Base-by-base conservation (phyloP, 1,284 basidiomycete species). In the Xerocomus nothofagi region DNA sequence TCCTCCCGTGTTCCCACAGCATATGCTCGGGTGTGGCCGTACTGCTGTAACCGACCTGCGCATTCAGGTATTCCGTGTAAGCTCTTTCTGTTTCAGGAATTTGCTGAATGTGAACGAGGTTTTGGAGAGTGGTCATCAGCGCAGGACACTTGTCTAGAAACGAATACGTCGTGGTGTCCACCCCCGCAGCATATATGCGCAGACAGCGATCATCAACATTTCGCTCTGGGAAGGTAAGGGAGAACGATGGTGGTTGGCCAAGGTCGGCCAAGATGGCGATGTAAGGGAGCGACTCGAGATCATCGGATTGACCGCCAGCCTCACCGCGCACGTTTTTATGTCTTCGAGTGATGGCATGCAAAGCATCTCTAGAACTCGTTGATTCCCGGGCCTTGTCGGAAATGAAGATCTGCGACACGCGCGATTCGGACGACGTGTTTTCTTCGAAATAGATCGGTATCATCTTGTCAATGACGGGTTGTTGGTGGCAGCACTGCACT, bases 361-460 rank as follows among this genome's bases (percentile, higher is more conserved):
- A 39, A 0, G 1, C 20, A 0, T 4, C 0, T 0, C 34, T 39
- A 1, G 57, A 58, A 12, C 7, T 2, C 5, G 4, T 23, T 1
- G 48, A 52, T n/a, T 17, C 7, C 1, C 38, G 31, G 2, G 32
- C 46, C 38, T 56, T 52, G 40, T 61, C 50, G 0, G 52, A 55
- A 14, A 59, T 44, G 2, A 56, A 43, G 4, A 60, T 50, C 12
- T 52, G 50, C 4, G 48, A 59, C 48, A 55, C 50, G 15, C 36
- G 27, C 5, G 31, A 42, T 24, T 23, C 17, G 6, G 6, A 21
- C 0, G 40, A 14, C 2, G 11, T 12, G 15, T 9, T 17, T 1
- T n/a, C 44, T n/a, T 47, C 47, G 49, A 59, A 57, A 29, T 57
- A 59, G 3, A 57, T 48, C 0, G 57, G 54, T 18, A 55, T 60